phyloP scores from a whole-genome alignment of 345 rosid genomes.

The Bruguiera parviflora region DNA sequence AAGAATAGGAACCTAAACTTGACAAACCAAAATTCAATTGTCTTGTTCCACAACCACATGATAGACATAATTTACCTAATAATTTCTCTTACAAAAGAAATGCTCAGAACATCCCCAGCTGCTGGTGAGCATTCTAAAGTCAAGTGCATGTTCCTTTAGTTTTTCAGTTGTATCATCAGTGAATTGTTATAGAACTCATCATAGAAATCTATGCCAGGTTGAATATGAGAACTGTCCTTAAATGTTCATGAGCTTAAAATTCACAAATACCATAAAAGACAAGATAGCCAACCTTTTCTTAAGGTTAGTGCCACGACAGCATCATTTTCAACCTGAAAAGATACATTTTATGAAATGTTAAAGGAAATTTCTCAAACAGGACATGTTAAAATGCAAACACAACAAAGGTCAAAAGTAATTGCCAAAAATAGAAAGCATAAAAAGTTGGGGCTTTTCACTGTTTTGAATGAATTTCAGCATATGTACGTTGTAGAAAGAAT shows the following conservation, averaged over 20 bases:
- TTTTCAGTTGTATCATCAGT: background rate
- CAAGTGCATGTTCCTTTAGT: background rate
- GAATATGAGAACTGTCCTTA: background rate
- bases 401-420: background rate
- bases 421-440: too few species aligned
- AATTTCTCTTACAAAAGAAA: background rate
- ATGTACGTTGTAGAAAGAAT: background rate
- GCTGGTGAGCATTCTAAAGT: background rate
- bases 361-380: background rate
- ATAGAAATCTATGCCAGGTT: background rate
- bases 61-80: too few species aligned
- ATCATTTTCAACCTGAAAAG: constrained; percentile 91
- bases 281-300: constrained; percentile 59
- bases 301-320: constrained; percentile 83
- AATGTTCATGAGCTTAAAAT: background rate
- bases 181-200: background rate
- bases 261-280: constrained; percentile 8
- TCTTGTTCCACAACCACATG: too few species aligned
- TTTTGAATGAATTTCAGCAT: background rate
- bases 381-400: background rate
- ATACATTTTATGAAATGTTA: background rate
- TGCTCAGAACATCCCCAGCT: background rate
- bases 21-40: too few species aligned
- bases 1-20: too few species aligned
- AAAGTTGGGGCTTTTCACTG: too few species aligned